These are phyloP conservation scores for Metrosideros polymorpha DNA, from an alignment of 441 rosid species.

Conservation along the genomic window DNA sequence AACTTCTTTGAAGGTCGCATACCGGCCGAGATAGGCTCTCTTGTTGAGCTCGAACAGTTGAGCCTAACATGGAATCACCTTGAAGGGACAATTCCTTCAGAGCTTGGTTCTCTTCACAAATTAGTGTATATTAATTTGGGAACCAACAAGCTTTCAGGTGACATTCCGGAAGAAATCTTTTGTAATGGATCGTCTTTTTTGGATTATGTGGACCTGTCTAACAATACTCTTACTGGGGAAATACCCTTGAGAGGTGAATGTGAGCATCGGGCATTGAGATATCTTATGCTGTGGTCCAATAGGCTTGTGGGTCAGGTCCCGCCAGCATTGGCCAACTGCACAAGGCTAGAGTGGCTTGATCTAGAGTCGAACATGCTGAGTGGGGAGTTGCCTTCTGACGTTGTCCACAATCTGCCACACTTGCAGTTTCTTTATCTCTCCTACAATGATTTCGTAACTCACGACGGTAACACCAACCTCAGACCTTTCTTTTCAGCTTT, in stretches of 20 bases:
- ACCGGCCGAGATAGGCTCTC: slow-evolving; percentile 51
- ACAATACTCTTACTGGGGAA: slow-evolving; percentile 56
- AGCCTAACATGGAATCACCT: slow-evolving; percentile 65
- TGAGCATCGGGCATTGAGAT: slow-evolving; percentile 39
- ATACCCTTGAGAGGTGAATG: slow-evolving; percentile 49
- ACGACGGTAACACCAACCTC: slow-evolving; percentile 63
- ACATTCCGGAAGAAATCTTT: slow-evolving; percentile 46
- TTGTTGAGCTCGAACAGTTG: slow-evolving; percentile 38
- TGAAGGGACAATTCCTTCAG: slow-evolving; percentile 46
- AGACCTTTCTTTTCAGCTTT: slow-evolving; percentile 63
- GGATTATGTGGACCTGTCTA: slow-evolving; percentile 62
- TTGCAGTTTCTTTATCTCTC: slow-evolving; percentile 75
- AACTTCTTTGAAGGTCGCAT: slow-evolving; percentile 59
- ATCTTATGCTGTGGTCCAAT: slow-evolving; percentile 80
- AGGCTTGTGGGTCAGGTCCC: slow-evolving; percentile 51
- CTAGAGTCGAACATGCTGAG: slow-evolving; percentile 53
- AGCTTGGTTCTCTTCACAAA: slow-evolving; percentile 36
- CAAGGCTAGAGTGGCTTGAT: slow-evolving; percentile 67
- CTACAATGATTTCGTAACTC: slow-evolving; percentile 58
- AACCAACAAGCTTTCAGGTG: slow-evolving; percentile 44
- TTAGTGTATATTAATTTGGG: slow-evolving; percentile 54
- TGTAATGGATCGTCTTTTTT: slow-evolving; percentile 53
- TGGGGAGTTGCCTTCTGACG: slow-evolving; percentile 62
- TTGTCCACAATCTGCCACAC: slow-evolving; percentile 39
- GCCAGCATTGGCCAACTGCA: slow-evolving; percentile 44